Evolutionary conservation across 1,139 yeast species (phyloP).

Genomic region (Candida pseudoviswanathii): DNA sequence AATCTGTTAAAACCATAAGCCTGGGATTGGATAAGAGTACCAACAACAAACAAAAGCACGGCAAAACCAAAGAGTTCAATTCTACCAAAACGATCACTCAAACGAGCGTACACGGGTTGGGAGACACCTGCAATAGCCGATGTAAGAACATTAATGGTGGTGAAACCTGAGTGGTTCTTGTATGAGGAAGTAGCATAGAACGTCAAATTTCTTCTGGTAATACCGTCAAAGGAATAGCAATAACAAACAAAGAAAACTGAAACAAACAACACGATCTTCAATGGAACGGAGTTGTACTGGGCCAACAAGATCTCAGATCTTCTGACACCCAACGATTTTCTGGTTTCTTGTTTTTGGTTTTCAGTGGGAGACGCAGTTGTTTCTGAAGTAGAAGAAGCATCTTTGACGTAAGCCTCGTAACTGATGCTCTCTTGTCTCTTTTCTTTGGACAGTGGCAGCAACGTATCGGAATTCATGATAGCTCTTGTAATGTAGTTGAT

Average conservation of each 20-base stretch:
- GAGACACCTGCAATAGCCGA: conserved; percentile 71
- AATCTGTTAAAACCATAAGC: conserved; percentile 57
- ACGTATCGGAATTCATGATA: background rate
- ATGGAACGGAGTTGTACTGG: conserved; percentile 26
- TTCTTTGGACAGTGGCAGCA: background rate
- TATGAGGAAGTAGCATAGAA: conserved; percentile 58
- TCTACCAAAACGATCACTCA: conserved; percentile 72
- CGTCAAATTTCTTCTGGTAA: conserved; percentile 51
- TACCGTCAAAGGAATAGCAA: conserved; percentile 63
- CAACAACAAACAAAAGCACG: conserved; percentile 61
- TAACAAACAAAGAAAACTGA: conserved; percentile 62
- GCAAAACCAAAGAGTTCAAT: conserved; percentile 54
- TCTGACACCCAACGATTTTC: conserved; percentile 38
- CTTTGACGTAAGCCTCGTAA: background rate
- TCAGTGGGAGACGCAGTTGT: background rate
- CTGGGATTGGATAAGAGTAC: conserved; percentile 46
- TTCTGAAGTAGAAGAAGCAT: background rate
- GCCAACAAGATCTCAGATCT: conserved; percentile 43
- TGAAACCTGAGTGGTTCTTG: conserved; percentile 56
- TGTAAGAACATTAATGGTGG: conserved; percentile 65
- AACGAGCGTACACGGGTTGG: conserved; percentile 66
- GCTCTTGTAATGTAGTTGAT: background rate
- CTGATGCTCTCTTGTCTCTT: background rate
- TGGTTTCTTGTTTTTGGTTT: background rate
- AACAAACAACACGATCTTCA: conserved; percentile 42